These are phyloP conservation scores for Mortierella sp. DNA, from an alignment of 371 early-diverging fungal genomes.

Conservation along the genomic window DNA sequence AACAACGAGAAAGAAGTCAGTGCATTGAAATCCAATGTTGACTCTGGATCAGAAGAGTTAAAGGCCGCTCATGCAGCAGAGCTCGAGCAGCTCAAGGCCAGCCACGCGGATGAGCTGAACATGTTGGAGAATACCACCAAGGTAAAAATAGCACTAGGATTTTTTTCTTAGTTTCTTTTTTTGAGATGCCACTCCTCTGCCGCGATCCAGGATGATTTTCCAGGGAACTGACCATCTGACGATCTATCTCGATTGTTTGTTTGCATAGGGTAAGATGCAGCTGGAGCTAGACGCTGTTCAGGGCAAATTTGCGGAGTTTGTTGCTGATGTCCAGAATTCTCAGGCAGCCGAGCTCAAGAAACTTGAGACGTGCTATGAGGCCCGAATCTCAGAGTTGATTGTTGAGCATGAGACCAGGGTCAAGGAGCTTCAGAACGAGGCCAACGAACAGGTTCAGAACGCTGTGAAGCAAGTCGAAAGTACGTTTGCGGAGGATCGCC, in stretches of 20 bases:
- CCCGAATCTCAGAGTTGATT: conserved; percentile 39
- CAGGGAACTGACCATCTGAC: background rate
- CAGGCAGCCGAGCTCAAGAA: conserved; percentile 49
- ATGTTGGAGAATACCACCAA: conserved; percentile 38
- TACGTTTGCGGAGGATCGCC: conserved; percentile 41
- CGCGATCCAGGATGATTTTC: too few relatives aligned
- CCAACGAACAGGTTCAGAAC: conserved; percentile 41
- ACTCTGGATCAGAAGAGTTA: conserved; percentile 18
- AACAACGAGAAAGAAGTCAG: conserved; percentile 26
- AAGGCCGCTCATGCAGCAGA: conserved; percentile 37
- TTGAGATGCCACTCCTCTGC: too few relatives aligned
- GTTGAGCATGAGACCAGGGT: conserved; percentile 44
- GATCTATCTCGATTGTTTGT: background rate
- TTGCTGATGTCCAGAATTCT: conserved; percentile 26
- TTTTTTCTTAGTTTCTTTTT: too few relatives aligned
- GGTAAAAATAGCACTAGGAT: conserved; percentile 5
- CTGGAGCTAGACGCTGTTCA: conserved; percentile 42
- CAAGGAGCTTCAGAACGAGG: conserved; percentile 42
- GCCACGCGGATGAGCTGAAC: conserved; percentile 33
- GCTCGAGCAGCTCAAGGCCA: conserved; percentile 27
- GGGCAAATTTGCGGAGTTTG: conserved; percentile 41
- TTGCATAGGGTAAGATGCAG: conserved; percentile 39
- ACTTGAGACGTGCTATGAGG: conserved; percentile 42
- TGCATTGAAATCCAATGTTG: conserved; percentile 6
- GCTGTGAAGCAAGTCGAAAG: conserved; percentile 44